phyloP scores from a whole-genome alignment of 2,329 filamentous ascomycete species.

The Lachnellula arida region DNA sequence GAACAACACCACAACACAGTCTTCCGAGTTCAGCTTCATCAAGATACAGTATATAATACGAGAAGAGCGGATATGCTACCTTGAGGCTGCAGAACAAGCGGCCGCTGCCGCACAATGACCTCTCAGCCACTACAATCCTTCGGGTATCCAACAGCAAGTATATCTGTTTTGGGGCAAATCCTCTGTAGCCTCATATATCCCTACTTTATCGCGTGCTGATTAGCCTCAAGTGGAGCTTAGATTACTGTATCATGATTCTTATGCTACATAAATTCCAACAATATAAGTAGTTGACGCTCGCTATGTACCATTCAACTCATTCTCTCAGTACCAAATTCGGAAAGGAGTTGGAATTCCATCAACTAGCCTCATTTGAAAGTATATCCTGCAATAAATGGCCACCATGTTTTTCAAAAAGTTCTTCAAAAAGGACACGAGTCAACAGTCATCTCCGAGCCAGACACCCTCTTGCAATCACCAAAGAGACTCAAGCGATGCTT shows the following conservation, averaged over 20 bases:
- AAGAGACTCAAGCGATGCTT: not conserved
- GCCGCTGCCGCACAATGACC: not conserved
- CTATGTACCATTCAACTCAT: not conserved
- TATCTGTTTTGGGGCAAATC: not conserved
- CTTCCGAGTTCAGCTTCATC: not conserved
- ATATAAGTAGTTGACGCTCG: too few relatives aligned
- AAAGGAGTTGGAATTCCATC: too few relatives aligned
- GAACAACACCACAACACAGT: not conserved
- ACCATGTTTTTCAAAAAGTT: constrained; percentile 15
- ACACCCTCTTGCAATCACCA: constrained; percentile 13
- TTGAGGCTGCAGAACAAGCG: too few relatives aligned
- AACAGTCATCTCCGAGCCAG: constrained; percentile 1
- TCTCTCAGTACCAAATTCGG: not conserved
- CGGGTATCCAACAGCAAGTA: not conserved
- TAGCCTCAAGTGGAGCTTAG: not conserved
- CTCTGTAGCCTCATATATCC: not conserved
- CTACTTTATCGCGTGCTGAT: not conserved
- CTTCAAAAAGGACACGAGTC: constrained; percentile 9
- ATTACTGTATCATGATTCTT: not conserved
- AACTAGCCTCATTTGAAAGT: not conserved
- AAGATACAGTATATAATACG: too few relatives aligned
- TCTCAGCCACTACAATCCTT: not conserved
- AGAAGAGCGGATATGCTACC: too few relatives aligned
- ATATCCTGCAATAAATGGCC: not conserved
- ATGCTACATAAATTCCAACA: too few relatives aligned